Evolutionary conservation across 1,284 basidiomycete species (phyloP).

Genomic region (Ganoderma lucidum): DNA sequence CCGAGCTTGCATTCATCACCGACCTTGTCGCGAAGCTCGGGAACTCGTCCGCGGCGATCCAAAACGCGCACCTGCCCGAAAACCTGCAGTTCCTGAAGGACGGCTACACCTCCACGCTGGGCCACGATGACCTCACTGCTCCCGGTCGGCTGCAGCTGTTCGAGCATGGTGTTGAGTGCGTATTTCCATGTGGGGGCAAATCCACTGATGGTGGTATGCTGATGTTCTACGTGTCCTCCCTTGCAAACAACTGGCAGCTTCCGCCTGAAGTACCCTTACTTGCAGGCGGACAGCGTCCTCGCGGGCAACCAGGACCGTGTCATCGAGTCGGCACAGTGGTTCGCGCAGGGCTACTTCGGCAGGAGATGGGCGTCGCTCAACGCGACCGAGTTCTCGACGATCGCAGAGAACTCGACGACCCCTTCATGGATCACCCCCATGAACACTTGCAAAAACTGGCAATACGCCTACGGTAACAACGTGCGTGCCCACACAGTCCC

Average conservation of each 20-base stretch:
- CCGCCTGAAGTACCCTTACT: slow-evolving; percentile 47
- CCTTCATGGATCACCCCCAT: slow-evolving; percentile 54
- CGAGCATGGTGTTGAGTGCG: slow-evolving; percentile 50
- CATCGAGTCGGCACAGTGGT: slow-evolving; percentile 55
- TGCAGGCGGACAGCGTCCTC: slow-evolving; percentile 46
- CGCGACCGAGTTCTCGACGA: slow-evolving; percentile 45
- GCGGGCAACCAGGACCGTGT: slow-evolving; percentile 55
- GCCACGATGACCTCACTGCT: slow-evolving; percentile 51
- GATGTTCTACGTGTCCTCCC: neutral
- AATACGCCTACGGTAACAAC: slow-evolving; percentile 48
- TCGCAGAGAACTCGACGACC: slow-evolving; percentile 48
- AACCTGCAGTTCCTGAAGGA: slow-evolving; percentile 50
- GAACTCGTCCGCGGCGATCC: slow-evolving; percentile 40
- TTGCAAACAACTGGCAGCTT: slow-evolving; percentile 32
- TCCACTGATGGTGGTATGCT: neutral
- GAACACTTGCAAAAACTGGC: slow-evolving; percentile 51
- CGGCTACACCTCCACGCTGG: slow-evolving; percentile 48
- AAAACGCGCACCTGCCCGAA: slow-evolving; percentile 42
- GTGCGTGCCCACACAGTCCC: slow-evolving; percentile 27
- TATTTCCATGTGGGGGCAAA: neutral
- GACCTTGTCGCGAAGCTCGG: slow-evolving; percentile 47
- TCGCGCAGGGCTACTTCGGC: slow-evolving; percentile 53
- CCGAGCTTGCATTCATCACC: slow-evolving; percentile 45
- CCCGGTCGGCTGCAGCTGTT: slow-evolving; percentile 52
- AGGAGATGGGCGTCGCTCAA: slow-evolving; percentile 42